Evolutionary conservation across 352 stramenopile species (phyloP).

Genomic region (Phytophthora palmivora): DNA sequence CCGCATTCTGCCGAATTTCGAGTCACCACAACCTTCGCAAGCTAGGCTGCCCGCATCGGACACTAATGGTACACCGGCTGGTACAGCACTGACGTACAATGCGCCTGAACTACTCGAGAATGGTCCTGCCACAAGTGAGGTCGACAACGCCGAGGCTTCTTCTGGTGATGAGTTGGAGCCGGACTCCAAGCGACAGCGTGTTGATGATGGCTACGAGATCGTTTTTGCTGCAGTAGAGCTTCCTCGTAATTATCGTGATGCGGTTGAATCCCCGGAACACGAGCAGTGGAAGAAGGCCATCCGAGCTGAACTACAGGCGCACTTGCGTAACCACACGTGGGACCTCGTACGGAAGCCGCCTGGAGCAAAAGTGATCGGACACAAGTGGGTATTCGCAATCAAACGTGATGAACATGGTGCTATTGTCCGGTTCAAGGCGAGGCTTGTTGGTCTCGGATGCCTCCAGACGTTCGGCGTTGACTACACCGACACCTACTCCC

Average conservation of each 20-base stretch:
- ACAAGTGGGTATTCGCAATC: conserved; percentile 23
- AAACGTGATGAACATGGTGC: conserved; percentile 27
- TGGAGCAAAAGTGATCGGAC: conserved; percentile 5
- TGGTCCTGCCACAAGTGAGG: no score
- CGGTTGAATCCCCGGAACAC: conserved; percentile 10
- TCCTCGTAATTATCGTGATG: conserved; percentile 19
- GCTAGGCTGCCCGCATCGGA: not conserved
- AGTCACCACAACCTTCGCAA: not conserved
- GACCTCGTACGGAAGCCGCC: conserved; percentile 1
- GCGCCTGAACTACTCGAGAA: no score
- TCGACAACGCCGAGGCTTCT: no score
- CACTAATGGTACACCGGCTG: not conserved
- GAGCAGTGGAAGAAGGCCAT: conserved; percentile 20
- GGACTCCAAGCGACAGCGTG: conserved; percentile 4
- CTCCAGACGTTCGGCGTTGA: conserved; percentile 30
- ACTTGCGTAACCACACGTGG: conserved; percentile 28
- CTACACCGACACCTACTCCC: conserved; percentile 36
- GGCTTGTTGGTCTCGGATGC: conserved; percentile 34
- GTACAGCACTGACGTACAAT: no score
- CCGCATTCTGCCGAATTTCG: not conserved
- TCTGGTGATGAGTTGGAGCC: no score
- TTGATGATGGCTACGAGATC: conserved; percentile 7
- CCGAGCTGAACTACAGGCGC: not conserved
- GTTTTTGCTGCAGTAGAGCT: conserved; percentile 7
- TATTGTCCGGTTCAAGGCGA: conserved; percentile 34